Percentiles rank a stretch among this genome's conserved stretches.
These are phyloP conservation scores for Salvia splendens DNA, from an alignment of 257 asterid species.

Conservation along the genomic window DNA sequence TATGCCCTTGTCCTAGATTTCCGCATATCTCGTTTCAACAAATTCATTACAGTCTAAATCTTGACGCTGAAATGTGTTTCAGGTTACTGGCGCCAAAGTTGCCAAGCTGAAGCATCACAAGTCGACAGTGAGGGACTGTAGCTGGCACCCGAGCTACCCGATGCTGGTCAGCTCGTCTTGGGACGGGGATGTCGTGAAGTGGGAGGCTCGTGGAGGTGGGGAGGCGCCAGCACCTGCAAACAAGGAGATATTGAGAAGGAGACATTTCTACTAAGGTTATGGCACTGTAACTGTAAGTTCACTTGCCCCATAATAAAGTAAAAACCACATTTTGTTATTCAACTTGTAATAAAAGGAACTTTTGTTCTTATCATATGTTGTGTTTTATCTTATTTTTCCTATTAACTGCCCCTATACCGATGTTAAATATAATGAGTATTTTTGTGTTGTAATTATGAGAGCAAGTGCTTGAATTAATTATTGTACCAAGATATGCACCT, in stretches of 20 bases:
- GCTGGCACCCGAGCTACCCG: conserved; percentile 86
- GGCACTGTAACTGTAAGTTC: neutral
- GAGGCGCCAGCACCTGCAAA: conserved; percentile 40
- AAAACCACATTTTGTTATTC: neutral
- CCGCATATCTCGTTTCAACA: too few relatives aligned
- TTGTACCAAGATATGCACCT: too few relatives aligned
- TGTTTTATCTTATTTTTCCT: too few relatives aligned
- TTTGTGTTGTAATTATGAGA: too few relatives aligned
- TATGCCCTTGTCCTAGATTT: conserved; percentile 35
- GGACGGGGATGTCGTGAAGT: conserved; percentile 81
- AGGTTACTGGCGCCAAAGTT: conserved; percentile 69
- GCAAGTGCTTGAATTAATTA: too few relatives aligned
- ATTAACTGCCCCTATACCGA: too few relatives aligned
- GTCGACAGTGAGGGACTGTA: conserved; percentile 73
- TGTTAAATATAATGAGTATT: too few relatives aligned
- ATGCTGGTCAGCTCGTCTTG: conserved; percentile 87
- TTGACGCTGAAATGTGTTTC: conserved; percentile 15
- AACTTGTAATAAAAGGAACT: neutral
- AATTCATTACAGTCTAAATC: too few relatives aligned
- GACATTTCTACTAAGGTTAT: conserved; percentile 19
- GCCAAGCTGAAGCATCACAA: conserved; percentile 69
- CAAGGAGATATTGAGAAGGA: conserved; percentile 36
- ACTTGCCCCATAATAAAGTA: conserved; percentile 2
- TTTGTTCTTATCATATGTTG: too few relatives aligned
- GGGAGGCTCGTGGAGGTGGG: conserved; percentile 64